These are phyloP conservation scores for Biscogniauxia mediterranea DNA, from an alignment of 2,329 filamentous ascomycete genomes.

Conservation along the genomic window DNA sequence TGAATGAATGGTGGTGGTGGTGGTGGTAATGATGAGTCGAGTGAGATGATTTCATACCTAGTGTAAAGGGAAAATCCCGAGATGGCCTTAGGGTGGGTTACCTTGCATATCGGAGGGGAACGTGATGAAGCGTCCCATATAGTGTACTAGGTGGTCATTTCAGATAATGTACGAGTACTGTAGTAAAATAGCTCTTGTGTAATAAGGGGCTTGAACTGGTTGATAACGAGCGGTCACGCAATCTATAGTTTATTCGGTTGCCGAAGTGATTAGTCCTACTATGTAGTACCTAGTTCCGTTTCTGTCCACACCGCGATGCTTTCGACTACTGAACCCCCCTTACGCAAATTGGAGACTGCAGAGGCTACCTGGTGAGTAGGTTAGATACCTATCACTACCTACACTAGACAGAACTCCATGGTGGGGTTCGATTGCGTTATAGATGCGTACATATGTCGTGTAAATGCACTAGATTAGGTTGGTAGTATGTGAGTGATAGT, in stretches of 20 bases:
- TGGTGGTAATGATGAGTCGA: neutral
- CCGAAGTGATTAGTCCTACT: too few species aligned
- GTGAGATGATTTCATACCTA: conserved; percentile 1
- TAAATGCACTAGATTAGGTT: too few species aligned
- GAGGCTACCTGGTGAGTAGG: too few species aligned
- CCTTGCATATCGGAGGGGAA: conserved; percentile 8
- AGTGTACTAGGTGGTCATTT: neutral
- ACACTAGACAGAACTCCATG: too few species aligned
- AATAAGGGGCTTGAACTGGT: neutral
- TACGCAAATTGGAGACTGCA: too few species aligned
- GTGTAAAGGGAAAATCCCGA: conserved; percentile 17
- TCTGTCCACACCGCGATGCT: neutral
- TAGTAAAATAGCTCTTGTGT: neutral
- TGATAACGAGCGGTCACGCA: neutral
- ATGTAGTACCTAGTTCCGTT: neutral
- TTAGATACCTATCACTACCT: neutral
- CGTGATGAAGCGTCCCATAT: conserved; percentile 2
- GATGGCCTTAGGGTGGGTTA: conserved; percentile 8
- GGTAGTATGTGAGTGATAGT: neutral
- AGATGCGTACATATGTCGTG: too few species aligned
- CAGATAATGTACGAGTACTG: neutral
- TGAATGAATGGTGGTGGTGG: too few species aligned
- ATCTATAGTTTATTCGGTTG: neutral
- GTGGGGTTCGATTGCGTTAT: too few species aligned
- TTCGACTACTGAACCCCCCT: neutral